These are phyloP conservation scores for Penicillium roqueforti DNA, from an alignment of 495 filamentous ascomycete genomes.

Conservation along the genomic window DNA sequence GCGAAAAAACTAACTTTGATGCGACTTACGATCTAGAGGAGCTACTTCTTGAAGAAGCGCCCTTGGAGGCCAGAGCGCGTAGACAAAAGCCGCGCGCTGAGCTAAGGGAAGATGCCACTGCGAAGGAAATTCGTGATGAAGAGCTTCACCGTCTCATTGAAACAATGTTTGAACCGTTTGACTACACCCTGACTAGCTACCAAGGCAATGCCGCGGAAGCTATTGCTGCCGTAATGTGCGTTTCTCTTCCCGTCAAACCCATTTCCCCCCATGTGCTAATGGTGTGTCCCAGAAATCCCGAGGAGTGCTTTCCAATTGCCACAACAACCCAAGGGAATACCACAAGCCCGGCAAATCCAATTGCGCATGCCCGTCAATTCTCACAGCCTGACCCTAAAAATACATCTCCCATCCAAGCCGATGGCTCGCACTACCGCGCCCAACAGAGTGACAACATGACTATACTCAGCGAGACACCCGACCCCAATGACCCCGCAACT, in stretches of 20 bases:
- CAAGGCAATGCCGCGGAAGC: constrained; percentile 42
- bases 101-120: constrained; percentile 89
- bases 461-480: constrained; percentile 27
- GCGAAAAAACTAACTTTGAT: constrained; percentile 98
- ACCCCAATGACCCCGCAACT: constrained; percentile 27
- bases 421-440: constrained; percentile 24
- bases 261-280: constrained; percentile 7
- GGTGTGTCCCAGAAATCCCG: constrained; percentile 32
- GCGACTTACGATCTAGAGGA: constrained; percentile 98
- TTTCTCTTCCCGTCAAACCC: constrained; percentile 2
- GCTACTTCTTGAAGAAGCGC: constrained; percentile 88
- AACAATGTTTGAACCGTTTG: constrained; percentile 89
- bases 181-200: constrained; percentile 77
- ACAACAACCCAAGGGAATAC: constrained; percentile 17
- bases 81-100: constrained; percentile 89
- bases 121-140: constrained; percentile 91
- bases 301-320: constrained; percentile 36
- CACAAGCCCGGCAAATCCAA: constrained; percentile 18
- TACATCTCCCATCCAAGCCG: constrained; percentile 28
- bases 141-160: constrained; percentile 94
- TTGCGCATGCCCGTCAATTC: constrained; percentile 34
- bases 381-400: constrained; percentile 37
- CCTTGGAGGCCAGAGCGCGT: constrained; percentile 85
- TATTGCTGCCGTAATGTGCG: constrained; percentile 36
- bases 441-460: constrained; percentile 25